A percentile compares a stretch with the other conserved stretches of the same genome.
phyloP scores from a whole-genome alignment of 2,329 filamentous ascomycete genomes.

The Ploettnerulaceae sp. region DNA sequence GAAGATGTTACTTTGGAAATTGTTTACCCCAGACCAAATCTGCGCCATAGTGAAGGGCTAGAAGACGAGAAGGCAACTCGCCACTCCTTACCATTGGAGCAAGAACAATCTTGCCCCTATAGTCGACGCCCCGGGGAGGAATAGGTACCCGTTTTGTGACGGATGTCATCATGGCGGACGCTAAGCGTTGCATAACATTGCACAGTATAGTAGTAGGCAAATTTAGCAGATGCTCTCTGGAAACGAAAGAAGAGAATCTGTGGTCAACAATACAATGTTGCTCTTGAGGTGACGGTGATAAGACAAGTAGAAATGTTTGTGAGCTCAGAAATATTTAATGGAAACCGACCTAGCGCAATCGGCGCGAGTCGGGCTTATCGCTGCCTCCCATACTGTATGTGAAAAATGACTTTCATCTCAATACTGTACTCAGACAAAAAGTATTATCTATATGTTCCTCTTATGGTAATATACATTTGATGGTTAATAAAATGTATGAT shows the following conservation, averaged over 20 bases:
- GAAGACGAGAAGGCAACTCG: conserved; percentile 82
- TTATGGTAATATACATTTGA: too few relatives aligned
- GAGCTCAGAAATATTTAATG: too few relatives aligned
- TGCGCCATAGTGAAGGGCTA: conserved; percentile 90
- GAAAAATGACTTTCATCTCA: too few relatives aligned
- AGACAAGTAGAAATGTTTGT: too few relatives aligned
- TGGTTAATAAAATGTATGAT: too few relatives aligned
- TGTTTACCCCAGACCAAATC: conserved; percentile 87
- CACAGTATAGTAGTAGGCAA: background rate
- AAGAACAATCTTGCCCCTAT: conserved; percentile 87
- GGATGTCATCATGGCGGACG: conserved; percentile 54
- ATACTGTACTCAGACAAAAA: too few relatives aligned
- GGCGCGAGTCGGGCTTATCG: too few relatives aligned
- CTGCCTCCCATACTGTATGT: too few relatives aligned
- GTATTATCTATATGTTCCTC: too few relatives aligned
- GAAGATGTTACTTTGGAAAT: background rate
- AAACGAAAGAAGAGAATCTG: background rate
- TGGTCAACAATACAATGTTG: background rate
- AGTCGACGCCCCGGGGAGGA: conserved; percentile 84
- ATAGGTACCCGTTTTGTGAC: conserved; percentile 70
- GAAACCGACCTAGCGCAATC: background rate
- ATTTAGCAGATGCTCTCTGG: too few relatives aligned
- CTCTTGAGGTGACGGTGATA: too few relatives aligned
- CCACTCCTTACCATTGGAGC: conserved; percentile 98
- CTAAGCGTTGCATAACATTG: conserved; percentile 33